These are phyloP conservation scores for Entamoeba dispar DNA, from an alignment of 208 protist genomes.

Conservation along the genomic window DNA sequence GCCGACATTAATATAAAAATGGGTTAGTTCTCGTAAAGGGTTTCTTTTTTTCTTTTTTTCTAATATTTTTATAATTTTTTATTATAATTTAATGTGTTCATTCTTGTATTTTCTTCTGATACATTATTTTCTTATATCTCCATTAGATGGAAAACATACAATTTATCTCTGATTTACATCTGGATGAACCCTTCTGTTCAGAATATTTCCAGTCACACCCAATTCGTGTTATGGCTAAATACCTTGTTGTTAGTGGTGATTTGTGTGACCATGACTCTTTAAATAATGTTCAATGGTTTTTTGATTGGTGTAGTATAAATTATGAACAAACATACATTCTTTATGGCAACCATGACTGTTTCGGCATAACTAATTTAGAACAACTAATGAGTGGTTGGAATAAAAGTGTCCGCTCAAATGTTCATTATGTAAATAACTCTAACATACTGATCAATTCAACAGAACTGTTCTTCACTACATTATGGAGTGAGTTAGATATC, in stretches of 20 bases:
- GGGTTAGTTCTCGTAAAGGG: too few relatives aligned
- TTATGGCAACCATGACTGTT: neutral
- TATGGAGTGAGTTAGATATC: neutral
- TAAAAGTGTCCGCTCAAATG: neutral
- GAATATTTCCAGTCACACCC: neutral
- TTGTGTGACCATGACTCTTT: neutral
- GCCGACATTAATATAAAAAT: too few relatives aligned
- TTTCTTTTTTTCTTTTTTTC: too few relatives aligned
- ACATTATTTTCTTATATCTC: too few relatives aligned
- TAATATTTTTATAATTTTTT: too few relatives aligned
- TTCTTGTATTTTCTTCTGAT: too few relatives aligned
- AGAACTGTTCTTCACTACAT: neutral
- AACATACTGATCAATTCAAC: neutral
- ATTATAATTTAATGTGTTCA: too few relatives aligned
- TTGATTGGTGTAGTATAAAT: neutral
- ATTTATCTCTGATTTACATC: neutral
- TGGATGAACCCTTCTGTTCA: neutral
- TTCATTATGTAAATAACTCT: neutral
- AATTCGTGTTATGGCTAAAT: neutral
- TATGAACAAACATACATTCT: neutral
- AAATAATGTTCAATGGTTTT: neutral
- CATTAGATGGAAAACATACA: neutral
- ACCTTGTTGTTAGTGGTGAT: neutral
- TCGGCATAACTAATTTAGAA: neutral
- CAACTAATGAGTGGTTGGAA: neutral